phyloP scores from a whole-genome alignment of 192 early-diverging fungal genomes.

The Backusella liffmaniae region DNA sequence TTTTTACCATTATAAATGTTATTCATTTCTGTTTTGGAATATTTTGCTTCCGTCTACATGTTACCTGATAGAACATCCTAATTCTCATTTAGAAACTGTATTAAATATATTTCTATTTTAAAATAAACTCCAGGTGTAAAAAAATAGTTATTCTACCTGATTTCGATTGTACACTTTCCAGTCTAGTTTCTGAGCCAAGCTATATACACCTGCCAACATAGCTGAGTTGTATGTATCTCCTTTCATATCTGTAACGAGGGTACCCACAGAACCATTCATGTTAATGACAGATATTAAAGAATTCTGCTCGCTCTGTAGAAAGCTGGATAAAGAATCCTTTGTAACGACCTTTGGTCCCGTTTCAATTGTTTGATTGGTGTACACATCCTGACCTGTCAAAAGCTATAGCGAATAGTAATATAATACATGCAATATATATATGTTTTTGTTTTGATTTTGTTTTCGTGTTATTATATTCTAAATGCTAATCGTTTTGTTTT shows the following conservation, averaged over 20 bases:
- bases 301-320: conserved; percentile 1
- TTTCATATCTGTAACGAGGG: neutral
- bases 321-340: neutral
- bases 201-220: conserved; percentile 7
- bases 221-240: conserved; percentile 16
- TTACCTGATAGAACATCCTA: neutral
- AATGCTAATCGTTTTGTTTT: neutral
- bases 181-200: conserved; percentile 9
- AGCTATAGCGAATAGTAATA: conserved; percentile 7
- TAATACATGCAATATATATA: neutral
- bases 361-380: conserved; percentile 14
- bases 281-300: neutral
- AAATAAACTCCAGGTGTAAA: neutral
- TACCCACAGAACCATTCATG: neutral
- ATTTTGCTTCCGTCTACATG: neutral
- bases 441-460: neutral
- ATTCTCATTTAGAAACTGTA: conserved; percentile 1
- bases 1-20: neutral
- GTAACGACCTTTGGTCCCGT: conserved; percentile 24
- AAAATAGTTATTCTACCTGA: conserved; percentile 5
- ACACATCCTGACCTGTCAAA: conserved; percentile 15
- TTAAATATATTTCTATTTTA: conserved; percentile 5
- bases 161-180: conserved; percentile 19
- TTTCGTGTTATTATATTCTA: neutral
- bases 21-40: neutral